Base-by-base conservation (phyloP, 2,329 filamentous ascomycete genomes). In the Talaromyces sp. region DNA sequence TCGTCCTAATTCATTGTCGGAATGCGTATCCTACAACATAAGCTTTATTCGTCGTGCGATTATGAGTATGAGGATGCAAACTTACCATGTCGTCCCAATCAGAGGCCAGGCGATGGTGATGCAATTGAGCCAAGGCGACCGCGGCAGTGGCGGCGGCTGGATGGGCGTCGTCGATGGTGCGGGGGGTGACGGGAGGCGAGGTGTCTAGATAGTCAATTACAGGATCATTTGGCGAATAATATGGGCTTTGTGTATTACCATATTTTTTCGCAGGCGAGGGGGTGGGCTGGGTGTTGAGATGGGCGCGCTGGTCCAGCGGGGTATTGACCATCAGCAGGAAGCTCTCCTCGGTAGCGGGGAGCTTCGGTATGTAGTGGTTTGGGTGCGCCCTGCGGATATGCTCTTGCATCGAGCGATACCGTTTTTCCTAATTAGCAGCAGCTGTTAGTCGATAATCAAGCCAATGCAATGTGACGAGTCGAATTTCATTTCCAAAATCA, bases 371-470 rank as follows among this genome's bases (percentile, higher is more conserved):
- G 82, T 98, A 98, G 78, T 97, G 90, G 78, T 96, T 93, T 67
- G 94, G 94, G 78, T 99, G 95, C 71, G 95, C 94, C 78, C 95
- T 90, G 73, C 95, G 92, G 74, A 99, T 98, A 76, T 99, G 95
- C 85, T 99, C 95, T 81, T 98, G 95, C 92, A 99, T 98, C 68
- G 94, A 98, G 78, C 95, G 93, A 82, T 93, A 99, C 71, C 92
- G 87, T 81, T 96, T 96, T 83, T 96, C 92, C 92, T 96, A 80
- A 70, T 70, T 66, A 60, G 72, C 35, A 24, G 13, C 11, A 11
- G 13, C 13, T 54, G 35, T 63, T 47, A 63, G 48, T 19, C 8
- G 50, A 35, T 4, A n/a, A n/a, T 35, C 16, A 14, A 1, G 2
- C 9, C 24, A 31, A 50, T n/a, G 7, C 6, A n/a, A 37, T 14